Conservation (phyloP, 331 rosid species). For the Prunus yedoensis region DNA sequence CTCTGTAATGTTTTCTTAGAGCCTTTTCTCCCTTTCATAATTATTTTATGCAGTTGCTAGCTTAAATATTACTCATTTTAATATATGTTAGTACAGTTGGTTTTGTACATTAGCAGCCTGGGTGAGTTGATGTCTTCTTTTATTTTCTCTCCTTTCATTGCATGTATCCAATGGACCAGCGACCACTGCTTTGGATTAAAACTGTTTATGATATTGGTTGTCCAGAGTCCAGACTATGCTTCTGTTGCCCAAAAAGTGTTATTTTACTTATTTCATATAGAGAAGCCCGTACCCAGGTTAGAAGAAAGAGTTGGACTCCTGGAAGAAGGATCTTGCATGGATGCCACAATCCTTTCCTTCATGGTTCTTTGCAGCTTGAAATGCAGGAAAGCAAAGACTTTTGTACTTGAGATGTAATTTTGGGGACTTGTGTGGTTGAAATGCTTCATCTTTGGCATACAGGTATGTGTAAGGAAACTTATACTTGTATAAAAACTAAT, state of each 20-base stretch:
- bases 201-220: neutral
- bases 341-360: neutral
- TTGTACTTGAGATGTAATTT: neutral
- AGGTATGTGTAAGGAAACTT: neutral
- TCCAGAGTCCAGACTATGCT: neutral
- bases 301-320: neutral
- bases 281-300: neutral
- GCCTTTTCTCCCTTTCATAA: too few species aligned
- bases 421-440: neutral
- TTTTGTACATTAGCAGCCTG: too few species aligned
- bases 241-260: neutral
- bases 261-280: neutral
- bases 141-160: neutral
- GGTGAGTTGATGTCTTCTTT: too few species aligned
- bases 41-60: too few species aligned
- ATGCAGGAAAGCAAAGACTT: neutral
- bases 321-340: neutral
- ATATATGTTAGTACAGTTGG: too few species aligned
- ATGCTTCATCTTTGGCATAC: neutral
- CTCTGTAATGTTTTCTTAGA: too few species aligned
- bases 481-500: neutral
- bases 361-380: neutral
- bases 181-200: neutral
- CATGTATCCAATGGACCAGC: neutral
- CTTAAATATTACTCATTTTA: too few species aligned